These are phyloP conservation scores for Lepiota subincarnata DNA, from an alignment of 768 basidiomycete genomes.

Conservation along the genomic window DNA sequence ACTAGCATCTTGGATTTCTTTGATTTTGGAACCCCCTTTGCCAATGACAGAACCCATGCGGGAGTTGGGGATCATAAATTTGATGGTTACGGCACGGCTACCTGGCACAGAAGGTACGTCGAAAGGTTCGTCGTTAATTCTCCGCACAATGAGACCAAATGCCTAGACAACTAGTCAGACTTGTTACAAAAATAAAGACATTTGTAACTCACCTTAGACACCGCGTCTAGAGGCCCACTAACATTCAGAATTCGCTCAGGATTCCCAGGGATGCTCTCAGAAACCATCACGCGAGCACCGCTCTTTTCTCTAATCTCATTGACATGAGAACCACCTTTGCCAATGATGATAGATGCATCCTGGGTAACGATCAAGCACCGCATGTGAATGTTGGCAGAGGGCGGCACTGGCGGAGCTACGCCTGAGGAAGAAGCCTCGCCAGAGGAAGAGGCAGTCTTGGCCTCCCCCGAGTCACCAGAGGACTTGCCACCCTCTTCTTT, in stretches of 20 bases:
- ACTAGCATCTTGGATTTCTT: conserved; percentile 98
- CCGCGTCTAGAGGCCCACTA: conserved; percentile 95
- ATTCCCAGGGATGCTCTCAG: conserved; percentile 97
- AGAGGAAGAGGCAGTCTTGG: conserved; percentile 39
- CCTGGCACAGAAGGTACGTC: conserved; percentile 97
- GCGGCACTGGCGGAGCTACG: conserved; percentile 39
- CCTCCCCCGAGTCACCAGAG: conserved; percentile 26
- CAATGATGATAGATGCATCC: conserved; percentile 99
- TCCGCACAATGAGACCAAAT: conserved; percentile 95
- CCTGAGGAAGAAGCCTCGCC: conserved; percentile 49
- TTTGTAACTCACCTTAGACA: conserved; percentile 75
- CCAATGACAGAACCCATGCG: conserved; percentile 99
- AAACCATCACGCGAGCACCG: conserved; percentile 93
- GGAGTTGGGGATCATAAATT: conserved; percentile 99
- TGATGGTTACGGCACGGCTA: conserved; percentile 97
- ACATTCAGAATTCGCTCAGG: conserved; percentile 99
- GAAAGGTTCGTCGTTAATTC: conserved; percentile 99
- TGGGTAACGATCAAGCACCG: conserved; percentile 98
- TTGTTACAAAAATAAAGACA: neutral
- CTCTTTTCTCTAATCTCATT: conserved; percentile 99
- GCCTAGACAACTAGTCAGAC: conserved; percentile 53
- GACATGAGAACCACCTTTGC: conserved; percentile 91
- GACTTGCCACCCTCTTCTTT: conserved; percentile 38
- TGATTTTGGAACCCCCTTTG: conserved; percentile 96
- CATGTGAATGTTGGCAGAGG: conserved; percentile 91